Evolutionary conservation across 495 filamentous ascomycete species (phyloP), one percentile per base, ranked within the genome.

Genomic region (Penicillium parvum): DNA sequence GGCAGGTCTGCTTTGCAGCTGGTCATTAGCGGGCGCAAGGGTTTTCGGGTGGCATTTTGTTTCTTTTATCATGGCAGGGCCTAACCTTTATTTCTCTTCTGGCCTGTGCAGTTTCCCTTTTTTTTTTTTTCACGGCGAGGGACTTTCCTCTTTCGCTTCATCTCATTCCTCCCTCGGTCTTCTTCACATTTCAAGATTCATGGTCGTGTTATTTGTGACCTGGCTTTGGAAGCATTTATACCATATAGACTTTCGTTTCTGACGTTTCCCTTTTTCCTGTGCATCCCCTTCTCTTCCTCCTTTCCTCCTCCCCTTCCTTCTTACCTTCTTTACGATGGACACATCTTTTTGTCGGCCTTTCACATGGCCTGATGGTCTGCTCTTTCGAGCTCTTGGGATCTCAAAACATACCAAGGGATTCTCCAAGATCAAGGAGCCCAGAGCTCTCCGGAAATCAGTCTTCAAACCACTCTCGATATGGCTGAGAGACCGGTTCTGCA

Each of bases 1-100:
- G 49, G 54, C 54, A 33, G 47, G 55, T 65, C 55, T 55, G 44
- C 60, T 59, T 61, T 50, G 52, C 60, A 66, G 66, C 64, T 65
- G 48, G 50, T 64, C 61, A 67, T 68, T 63, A 69, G 66, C 66
- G 64, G 66, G 66, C 64, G 64, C 61, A 63, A 58, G 56, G 60
- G 62, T 46, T 54, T 55, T 56, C 45, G 58, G 57, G 57, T 60
- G 62, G 66, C 57, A 61, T 62, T 59, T 61, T 65, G 29, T 44
- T 50, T 37, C 37, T 52, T 40, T 29, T 45, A 28, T 52, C 44
- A 50, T 53, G 48, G 52, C 52, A 50, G 43, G 45, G 32, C 43
- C 40, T 43, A 35, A 40, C 23, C 16, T 41, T 58, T 57, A 22
- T 30, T 15, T 30, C 8, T 16, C 12, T 15, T 30, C 12, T 15